These are phyloP conservation scores for Aspergillus caelatus DNA, from an alignment of 2,329 filamentous ascomycete genomes.

Conservation along the genomic window DNA sequence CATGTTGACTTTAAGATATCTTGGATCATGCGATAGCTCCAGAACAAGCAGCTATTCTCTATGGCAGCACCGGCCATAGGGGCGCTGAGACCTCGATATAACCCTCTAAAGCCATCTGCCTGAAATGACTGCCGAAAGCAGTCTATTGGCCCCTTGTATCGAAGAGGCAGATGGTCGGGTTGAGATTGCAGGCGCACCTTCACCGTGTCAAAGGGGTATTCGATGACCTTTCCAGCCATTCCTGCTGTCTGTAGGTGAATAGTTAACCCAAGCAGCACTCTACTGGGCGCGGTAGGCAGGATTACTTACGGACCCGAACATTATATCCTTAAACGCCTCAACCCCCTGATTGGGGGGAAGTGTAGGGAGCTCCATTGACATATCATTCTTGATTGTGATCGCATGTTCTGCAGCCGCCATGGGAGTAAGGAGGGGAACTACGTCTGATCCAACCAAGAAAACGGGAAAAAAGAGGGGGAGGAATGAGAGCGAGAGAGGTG, in stretches of 20 bases:
- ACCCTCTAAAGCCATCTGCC: conserved; percentile 74
- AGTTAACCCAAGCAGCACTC: not conserved
- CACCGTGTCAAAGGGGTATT: conserved; percentile 98
- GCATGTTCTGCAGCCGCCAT: conserved; percentile 44
- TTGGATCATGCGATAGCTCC: conserved; percentile 75
- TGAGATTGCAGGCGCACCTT: conserved; percentile 98
- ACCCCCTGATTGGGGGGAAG: conserved; percentile 52
- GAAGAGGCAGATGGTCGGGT: conserved; percentile 77
- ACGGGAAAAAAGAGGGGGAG: conserved; percentile 10
- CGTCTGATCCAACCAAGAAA: conserved; percentile 1
- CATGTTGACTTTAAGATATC: conserved; percentile 67
- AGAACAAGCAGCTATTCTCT: conserved; percentile 90
- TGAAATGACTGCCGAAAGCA: conserved; percentile 87
- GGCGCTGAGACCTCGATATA: conserved; percentile 92
- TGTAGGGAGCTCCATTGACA: conserved; percentile 43
- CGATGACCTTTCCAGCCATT: conserved; percentile 90
- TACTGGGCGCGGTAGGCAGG: not conserved
- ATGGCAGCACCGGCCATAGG: conserved; percentile 88
- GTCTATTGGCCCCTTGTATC: conserved; percentile 84
- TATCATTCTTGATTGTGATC: conserved; percentile 42
- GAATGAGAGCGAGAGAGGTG: conserved; percentile 2
- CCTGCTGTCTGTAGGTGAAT: conserved; percentile 67
- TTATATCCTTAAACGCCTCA: conserved; percentile 81
- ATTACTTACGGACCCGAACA: conserved; percentile 77
- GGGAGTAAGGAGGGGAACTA: conserved; percentile 21